A percentile compares a stretch with the other conserved stretches of the same genome.
These are phyloP conservation scores for Acarospora socialis DNA, from an alignment of 2,329 filamentous ascomycete genomes.

Conservation along the genomic window DNA sequence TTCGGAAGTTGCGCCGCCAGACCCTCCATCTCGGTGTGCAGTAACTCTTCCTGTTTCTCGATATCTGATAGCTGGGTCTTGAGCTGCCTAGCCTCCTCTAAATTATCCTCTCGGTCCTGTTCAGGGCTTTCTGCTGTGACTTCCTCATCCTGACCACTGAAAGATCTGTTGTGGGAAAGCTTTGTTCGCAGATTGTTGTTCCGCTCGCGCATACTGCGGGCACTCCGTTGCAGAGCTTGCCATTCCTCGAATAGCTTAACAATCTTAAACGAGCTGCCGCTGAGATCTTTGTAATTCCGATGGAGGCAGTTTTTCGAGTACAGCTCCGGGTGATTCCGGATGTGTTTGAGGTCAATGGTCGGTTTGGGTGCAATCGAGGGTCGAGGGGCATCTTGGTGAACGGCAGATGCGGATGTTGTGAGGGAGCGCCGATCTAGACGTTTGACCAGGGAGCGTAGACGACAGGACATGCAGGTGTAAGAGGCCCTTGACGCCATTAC, in stretches of 20 bases:
- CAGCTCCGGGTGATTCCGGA: conserved; percentile 68
- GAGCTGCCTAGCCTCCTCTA: conserved; percentile 25
- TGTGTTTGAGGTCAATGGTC: conserved; percentile 71
- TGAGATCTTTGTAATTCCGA: conserved; percentile 58
- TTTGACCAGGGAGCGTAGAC: too few relatives aligned
- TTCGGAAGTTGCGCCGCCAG: conserved; percentile 75
- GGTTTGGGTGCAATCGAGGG: conserved; percentile 66
- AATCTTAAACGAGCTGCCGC: conserved; percentile 39
- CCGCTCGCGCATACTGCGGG: conserved; percentile 5
- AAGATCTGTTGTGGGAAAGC: conserved; percentile 6
- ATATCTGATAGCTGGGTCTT: conserved; percentile 23
- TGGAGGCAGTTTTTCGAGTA: conserved; percentile 73
- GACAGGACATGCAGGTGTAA: too few relatives aligned
- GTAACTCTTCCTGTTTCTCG: conserved; percentile 19
- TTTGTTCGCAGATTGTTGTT: conserved; percentile 8
- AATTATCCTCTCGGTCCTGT: conserved; percentile 16
- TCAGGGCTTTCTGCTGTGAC: conserved; percentile 2
- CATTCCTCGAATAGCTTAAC: conserved; percentile 34
- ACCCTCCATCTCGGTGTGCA: conserved; percentile 49
- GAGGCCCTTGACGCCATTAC: too few relatives aligned
- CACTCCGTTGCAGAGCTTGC: conserved; percentile 17
- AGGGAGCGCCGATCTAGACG: too few relatives aligned
- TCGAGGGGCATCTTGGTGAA: too few relatives aligned
- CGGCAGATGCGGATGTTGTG: too few relatives aligned
- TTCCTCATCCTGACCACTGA: conserved; percentile 7